Evolutionary conservation across 805 yeast genomes (phyloP), one percentile per base, ranked within the genome.

Genomic region (Pichia californica): DNA sequence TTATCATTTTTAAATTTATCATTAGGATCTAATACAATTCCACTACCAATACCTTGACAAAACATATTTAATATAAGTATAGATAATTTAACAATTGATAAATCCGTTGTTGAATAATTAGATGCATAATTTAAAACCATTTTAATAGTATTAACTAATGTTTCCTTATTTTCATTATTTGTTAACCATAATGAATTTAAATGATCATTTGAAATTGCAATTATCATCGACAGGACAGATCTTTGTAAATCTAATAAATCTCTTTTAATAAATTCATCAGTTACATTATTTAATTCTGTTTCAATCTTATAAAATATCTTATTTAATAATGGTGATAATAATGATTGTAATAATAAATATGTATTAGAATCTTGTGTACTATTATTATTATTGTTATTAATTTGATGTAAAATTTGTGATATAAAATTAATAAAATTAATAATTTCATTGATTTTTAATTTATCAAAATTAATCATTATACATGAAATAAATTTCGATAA

Each of bases 371-470:
- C 76, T 18, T 36, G 26, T 3, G 21, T 21, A 64, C 82, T 76
- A 20, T 34, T 27, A 3, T 26, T 30, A 3, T 23, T 21, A 64
- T 82, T 76, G 16, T 34, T 27, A 3, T 26, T 25, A 64, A 82
- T 88, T 51, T 72, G 76, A 60, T 91, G 97, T 41, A 84, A 76
- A 48, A 93, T 76, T 64, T 93, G 98, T 5, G 95, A 89, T 48
- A 93, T 66, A 60, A 93, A 91, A 31, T 91, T 76, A 43, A 88
- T 66, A 57, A 93, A 88, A 56, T 88, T 96, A 31, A 75, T 73
- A 58, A 91, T 67, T 59, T 89, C 96, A 41, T 70, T 66, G 11
- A 75, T 63, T 45, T 74, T 76, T 52, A 82, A 68, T 52, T 80
- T 74, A 30, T 75, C 77, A 13, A 76, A 72, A 20, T 76, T 70